phyloP scores from a whole-genome alignment of 2,329 filamentous ascomycete genomes.

The Pseudogymnoascus sp. region DNA sequence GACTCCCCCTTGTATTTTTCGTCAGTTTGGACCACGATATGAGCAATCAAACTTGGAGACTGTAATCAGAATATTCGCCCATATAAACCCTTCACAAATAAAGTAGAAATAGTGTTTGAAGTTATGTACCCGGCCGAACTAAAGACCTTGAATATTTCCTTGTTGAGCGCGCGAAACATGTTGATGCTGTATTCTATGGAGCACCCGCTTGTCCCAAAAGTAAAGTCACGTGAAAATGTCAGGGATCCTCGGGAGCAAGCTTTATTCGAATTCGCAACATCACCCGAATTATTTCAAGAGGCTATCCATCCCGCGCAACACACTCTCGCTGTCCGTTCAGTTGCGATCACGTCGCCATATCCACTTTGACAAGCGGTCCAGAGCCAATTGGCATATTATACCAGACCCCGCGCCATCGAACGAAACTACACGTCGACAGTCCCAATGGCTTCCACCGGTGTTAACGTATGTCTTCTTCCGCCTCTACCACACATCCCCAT shows the following conservation, averaged over 20 bases:
- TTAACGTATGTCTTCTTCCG: conserved; percentile 39
- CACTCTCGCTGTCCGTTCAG: neutral
- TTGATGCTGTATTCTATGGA: neutral
- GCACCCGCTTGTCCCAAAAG: conserved; percentile 12
- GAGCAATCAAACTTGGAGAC: neutral
- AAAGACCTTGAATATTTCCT: conserved; percentile 9
- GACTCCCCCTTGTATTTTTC: conserved; percentile 6
- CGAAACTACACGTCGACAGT: conserved; percentile 11
- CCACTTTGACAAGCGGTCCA: neutral
- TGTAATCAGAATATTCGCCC: neutral
- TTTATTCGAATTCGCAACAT: conserved; percentile 11
- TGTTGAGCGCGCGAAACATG: conserved; percentile 7
- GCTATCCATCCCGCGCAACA: conserved; percentile 8
- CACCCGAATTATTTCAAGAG: conserved; percentile 12
- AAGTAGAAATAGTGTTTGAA: neutral
- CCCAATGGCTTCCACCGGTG: conserved; percentile 37
- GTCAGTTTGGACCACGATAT: conserved; percentile 2
- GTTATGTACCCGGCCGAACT: neutral
- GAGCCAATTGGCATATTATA: conserved; percentile 11
- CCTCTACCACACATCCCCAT: conserved; percentile 12
- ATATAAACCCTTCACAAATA: neutral
- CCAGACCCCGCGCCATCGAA: conserved; percentile 1
- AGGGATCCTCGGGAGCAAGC: conserved; percentile 12
- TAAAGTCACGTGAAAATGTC: conserved; percentile 4
- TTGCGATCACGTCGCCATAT: conserved; percentile 9